Percentiles rank a stretch among this genome's conserved stretches.
Conservation (phyloP, 2,329 filamentous ascomycete species). For the Chrysosporium queenslandicum region DNA sequence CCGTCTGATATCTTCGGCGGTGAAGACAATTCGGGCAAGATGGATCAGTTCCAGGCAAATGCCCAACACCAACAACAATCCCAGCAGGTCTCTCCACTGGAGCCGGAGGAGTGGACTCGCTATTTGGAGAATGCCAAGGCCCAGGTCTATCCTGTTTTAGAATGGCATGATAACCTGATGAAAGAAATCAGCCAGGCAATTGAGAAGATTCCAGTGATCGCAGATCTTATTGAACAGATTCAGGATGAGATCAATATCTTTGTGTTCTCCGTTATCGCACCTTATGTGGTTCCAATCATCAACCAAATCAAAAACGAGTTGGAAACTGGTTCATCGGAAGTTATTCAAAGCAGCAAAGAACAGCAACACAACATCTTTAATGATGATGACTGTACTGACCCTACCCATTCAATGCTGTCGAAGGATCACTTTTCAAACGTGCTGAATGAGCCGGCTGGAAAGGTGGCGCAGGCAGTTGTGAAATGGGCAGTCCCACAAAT, state of each 20-base stretch:
- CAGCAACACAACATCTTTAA: constrained; percentile 82
- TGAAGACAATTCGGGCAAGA: constrained; percentile 52
- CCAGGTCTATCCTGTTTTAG: constrained; percentile 79
- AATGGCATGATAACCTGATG: constrained; percentile 85
- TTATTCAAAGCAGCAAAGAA: constrained; percentile 72
- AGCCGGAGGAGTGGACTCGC: constrained; percentile 74
- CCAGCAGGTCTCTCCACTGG: constrained; percentile 58
- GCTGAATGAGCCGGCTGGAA: constrained; percentile 79
- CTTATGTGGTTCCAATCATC: constrained; percentile 77
- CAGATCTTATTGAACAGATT: constrained; percentile 74
- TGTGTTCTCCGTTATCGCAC: constrained; percentile 83
- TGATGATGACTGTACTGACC: constrained; percentile 65
- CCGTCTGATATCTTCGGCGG: constrained; percentile 70
- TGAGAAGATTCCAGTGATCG: constrained; percentile 74
- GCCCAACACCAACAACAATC: constrained; percentile 64
- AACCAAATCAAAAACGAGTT: constrained; percentile 79
- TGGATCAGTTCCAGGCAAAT: constrained; percentile 69
- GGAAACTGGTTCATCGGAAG: constrained; percentile 71
- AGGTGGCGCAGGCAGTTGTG: constrained; percentile 66
- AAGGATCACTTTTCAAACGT: constrained; percentile 93
- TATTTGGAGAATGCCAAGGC: constrained; percentile 63
- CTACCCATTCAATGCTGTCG: constrained; percentile 89
- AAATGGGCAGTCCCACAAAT: constrained; percentile 82
- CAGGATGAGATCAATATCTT: constrained; percentile 82
- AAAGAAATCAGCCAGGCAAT: constrained; percentile 66